These are phyloP conservation scores for Heterotrichella gracilis DNA, from an alignment of 352 stramenopile genomes.

Conservation along the genomic window DNA sequence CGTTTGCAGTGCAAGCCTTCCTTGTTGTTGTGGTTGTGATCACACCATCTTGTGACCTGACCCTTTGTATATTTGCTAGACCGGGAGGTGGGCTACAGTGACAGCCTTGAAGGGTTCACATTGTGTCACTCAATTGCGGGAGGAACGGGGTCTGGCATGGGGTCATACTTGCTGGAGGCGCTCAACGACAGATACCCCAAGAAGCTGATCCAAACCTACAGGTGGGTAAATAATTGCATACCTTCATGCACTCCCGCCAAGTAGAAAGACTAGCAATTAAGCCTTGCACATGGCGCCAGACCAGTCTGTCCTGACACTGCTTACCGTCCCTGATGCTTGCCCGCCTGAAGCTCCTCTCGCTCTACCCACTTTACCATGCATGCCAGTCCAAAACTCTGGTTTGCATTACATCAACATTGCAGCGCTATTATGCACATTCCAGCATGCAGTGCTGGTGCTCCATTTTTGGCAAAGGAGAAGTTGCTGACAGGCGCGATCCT, in stretches of 20 bases:
- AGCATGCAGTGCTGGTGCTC: background rate
- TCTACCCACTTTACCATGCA: no score
- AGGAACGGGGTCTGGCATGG: conserved; percentile 89
- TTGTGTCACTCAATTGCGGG: conserved; percentile 91
- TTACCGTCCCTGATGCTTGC: background rate
- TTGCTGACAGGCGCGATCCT: no score
- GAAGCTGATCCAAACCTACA: conserved; percentile 98
- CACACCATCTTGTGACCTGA: no score
- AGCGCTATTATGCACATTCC: background rate
- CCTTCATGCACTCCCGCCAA: conserved; percentile 12
- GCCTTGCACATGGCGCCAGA: background rate
- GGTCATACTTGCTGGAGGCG: conserved; percentile 86
- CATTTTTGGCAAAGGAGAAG: background rate
- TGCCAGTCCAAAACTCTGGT: no score
- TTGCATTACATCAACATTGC: no score
- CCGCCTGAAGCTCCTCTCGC: background rate
- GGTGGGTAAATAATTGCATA: no score
- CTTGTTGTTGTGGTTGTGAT: no score
- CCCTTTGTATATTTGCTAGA: no score
- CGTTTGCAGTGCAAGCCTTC: no score
- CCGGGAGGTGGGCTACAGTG: conserved; percentile 62
- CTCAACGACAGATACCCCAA: conserved; percentile 98
- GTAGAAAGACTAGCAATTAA: background rate
- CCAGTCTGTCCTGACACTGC: no score
- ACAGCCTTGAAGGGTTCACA: conserved; percentile 77